Evolutionary conservation across 495 filamentous ascomycete genomes (phyloP), one percentile per base, ranked within the genome.

Genomic region (Penicillium argentinense): DNA sequence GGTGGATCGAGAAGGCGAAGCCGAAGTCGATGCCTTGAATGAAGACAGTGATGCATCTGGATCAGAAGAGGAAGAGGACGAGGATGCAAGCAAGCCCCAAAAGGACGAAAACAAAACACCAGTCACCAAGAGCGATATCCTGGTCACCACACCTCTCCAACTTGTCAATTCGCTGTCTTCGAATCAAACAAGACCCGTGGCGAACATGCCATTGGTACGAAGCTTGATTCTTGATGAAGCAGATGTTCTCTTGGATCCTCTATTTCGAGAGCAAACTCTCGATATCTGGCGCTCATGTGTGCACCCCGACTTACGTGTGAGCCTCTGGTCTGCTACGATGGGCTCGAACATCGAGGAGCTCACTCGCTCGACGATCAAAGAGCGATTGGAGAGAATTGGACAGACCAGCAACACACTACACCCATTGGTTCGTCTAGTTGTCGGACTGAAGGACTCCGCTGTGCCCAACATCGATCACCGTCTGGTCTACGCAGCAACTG

Each of bases 261-360:
- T 95, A 9, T 97, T 98, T 71, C 79, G 87, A 23, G 85, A 91
- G 19, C 95, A 98, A 58, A 97, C 91, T 0, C 71, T 96, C 17
- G 79, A 77, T 24, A 88, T 97, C 55, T 97, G 92, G 93, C 74
- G 79, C 16, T 75, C 85, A 13, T 91, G 88, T 65, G 78, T 75
- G 6, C 78, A 84, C 49, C 72, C 81, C 2, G 63, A 74, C 14
- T 74, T 97, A 8, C 76, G 84, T 5, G 79, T 89, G 2, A 86
- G 83, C 37, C 80, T 95, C 39, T 99, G 91, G 88, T 97, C 91
- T 14, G 93, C 95, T 7, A 98, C 93, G 3, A 97, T 98, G 85
- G 88, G 86, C 13, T 96, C 93, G 13, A 90, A 84, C 54, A 84
- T 97, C 37, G 95, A 98, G 66, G 74, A 85, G 24, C 73, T 97